Percentiles rank a stretch among this genome's conserved stretches.
These are phyloP conservation scores for Exophiala lecanii-corni DNA, from an alignment of 2,329 filamentous ascomycete species.

Conservation along the genomic window DNA sequence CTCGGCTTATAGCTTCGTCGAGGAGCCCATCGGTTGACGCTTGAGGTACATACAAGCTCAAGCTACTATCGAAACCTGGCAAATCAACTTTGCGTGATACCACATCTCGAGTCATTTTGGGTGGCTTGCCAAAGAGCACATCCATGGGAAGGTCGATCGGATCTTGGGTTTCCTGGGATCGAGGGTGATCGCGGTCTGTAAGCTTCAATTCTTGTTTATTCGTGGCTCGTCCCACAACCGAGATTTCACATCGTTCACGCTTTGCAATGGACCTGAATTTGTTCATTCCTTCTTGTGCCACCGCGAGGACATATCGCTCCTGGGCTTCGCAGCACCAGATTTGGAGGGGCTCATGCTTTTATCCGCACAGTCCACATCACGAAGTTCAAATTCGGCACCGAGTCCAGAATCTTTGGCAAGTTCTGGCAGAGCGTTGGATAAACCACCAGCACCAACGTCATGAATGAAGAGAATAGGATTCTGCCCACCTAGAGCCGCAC, in stretches of 20 bases:
- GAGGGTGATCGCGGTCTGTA: constrained; percentile 65
- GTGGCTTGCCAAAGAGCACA: constrained; percentile 79
- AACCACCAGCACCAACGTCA: constrained; percentile 89
- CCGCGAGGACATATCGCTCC: constrained; percentile 88
- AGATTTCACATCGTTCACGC: constrained; percentile 87
- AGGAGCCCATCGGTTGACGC: constrained; percentile 48
- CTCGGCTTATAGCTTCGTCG: constrained; percentile 70
- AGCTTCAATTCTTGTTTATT: constrained; percentile 71
- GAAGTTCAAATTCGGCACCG: constrained; percentile 88
- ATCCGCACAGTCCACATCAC: constrained; percentile 87
- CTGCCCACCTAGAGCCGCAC: constrained; percentile 72
- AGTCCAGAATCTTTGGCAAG: constrained; percentile 87
- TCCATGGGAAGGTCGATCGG: constrained; percentile 89
- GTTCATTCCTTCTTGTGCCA: constrained; percentile 76
- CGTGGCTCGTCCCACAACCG: constrained; percentile 76
- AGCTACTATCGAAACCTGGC: constrained; percentile 67
- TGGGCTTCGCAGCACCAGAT: constrained; percentile 99
- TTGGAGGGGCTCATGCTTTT: constrained; percentile 85
- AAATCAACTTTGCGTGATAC: constrained; percentile 64
- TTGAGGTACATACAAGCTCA: constrained; percentile 63
- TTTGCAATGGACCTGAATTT: constrained; percentile 63
- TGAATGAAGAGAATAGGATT: constrained; percentile 97
- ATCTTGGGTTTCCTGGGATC: constrained; percentile 57
- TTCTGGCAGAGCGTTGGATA: constrained; percentile 80
- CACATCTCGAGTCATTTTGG: constrained; percentile 73